phyloP scores from a whole-genome alignment of 2,329 filamentous ascomycete species.

The Stagonosporopsis cucurbitacearum region DNA sequence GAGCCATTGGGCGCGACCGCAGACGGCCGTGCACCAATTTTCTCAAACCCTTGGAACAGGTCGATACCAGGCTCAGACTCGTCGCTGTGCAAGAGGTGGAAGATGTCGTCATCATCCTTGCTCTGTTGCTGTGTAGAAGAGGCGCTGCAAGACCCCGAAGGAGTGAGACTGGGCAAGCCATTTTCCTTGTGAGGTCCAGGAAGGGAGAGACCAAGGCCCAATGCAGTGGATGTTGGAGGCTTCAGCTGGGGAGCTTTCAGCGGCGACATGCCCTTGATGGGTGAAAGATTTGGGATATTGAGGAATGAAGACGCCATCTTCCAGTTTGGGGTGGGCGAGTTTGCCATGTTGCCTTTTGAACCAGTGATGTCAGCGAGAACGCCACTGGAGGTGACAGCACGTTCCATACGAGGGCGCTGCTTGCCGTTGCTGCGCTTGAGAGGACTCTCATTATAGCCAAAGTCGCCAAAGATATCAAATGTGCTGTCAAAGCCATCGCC shows the following conservation, averaged over 20 bases:
- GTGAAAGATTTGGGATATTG: constrained; percentile 47
- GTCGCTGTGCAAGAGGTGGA: constrained; percentile 64
- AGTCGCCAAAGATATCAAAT: constrained; percentile 67
- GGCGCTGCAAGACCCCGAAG: constrained; percentile 41
- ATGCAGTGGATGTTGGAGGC: constrained; percentile 34
- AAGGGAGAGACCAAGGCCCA: constrained; percentile 28
- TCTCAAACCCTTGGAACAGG: constrained; percentile 76
- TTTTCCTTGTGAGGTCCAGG: constrained; percentile 32
- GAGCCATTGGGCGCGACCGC: constrained; percentile 46
- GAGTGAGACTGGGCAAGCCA: constrained; percentile 29
- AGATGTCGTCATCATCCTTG: constrained; percentile 62
- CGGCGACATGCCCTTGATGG: constrained; percentile 39
- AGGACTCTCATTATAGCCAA: constrained; percentile 65
- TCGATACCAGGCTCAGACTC: constrained; percentile 69
- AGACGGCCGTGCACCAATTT: constrained; percentile 63
- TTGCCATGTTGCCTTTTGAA: constrained; percentile 55
- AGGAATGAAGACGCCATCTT: constrained; percentile 46
- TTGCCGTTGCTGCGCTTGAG: constrained; percentile 63
- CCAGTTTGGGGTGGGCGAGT: constrained; percentile 44
- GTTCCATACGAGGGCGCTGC: constrained; percentile 67
- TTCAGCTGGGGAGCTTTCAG: constrained; percentile 40
- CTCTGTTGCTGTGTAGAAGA: constrained; percentile 27
- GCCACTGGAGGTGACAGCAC: constrained; percentile 66
- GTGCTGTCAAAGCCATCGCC: constrained; percentile 57
- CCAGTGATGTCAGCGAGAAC: constrained; percentile 68